Evolutionary conservation across 495 filamentous ascomycete genomes (phyloP).

Genomic region (Lophiostoma macrostomum): DNA sequence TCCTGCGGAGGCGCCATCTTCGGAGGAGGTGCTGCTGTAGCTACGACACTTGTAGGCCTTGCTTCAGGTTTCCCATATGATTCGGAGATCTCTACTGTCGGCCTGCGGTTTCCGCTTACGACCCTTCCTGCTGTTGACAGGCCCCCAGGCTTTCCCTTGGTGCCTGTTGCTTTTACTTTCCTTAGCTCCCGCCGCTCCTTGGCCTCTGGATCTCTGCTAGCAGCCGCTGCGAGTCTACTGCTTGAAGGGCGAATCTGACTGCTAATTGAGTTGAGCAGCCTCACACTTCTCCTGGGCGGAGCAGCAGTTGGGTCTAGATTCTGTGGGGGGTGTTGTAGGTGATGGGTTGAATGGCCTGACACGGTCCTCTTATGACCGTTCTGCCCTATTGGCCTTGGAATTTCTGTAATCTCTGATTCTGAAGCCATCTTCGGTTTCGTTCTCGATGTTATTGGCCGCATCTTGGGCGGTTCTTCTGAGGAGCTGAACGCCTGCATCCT

Average conservation of each 20-base stretch:
- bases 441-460: slow-evolving; percentile 53
- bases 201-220: slow-evolving; percentile 48
- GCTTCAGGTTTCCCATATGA: slow-evolving; percentile 56
- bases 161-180: slow-evolving; percentile 66
- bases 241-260: slow-evolving; percentile 52
- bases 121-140: slow-evolving; percentile 71
- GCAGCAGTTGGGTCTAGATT: slow-evolving; percentile 53
- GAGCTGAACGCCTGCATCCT: slow-evolving; percentile 54
- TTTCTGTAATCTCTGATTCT: slow-evolving; percentile 50
- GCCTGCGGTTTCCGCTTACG: slow-evolving; percentile 82
- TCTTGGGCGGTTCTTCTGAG: slow-evolving; percentile 58
- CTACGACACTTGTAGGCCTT: slow-evolving; percentile 30
- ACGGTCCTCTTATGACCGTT: slow-evolving; percentile 77
- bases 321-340: slow-evolving; percentile 3
- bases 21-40: slow-evolving; percentile 8
- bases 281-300: slow-evolving; percentile 72
- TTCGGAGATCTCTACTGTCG: slow-evolving; percentile 63
- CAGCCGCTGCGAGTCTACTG: slow-evolving; percentile 48
- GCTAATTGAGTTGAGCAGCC: slow-evolving; percentile 68
- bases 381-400: slow-evolving; percentile 44
- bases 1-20: slow-evolving; percentile 27
- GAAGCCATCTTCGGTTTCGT: slow-evolving; percentile 28
- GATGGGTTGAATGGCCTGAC: slow-evolving; percentile 71
- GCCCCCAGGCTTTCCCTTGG: slow-evolving; percentile 53
- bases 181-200: slow-evolving; percentile 70